Conservation (phyloP, 2,329 filamentous ascomycete genomes). For the Sporothrix inflata region DNA sequence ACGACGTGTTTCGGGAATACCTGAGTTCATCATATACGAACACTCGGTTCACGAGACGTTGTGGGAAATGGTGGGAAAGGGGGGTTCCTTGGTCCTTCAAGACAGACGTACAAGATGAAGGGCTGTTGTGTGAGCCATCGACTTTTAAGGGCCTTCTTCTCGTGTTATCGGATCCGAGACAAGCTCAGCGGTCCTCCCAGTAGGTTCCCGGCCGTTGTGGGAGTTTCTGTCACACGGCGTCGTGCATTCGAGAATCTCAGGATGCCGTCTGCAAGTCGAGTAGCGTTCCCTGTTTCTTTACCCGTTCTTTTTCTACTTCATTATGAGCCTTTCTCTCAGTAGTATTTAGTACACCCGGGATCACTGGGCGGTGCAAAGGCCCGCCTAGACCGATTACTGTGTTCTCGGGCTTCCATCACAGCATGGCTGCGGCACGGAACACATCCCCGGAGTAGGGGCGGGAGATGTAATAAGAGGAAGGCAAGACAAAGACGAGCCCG, state of each 20-base stretch:
- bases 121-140: background rate
- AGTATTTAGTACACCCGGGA: background rate
- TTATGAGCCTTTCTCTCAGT: background rate
- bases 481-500: background rate
- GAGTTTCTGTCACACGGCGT: constrained; percentile 3
- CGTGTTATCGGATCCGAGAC: constrained; percentile 16
- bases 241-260: constrained; percentile 2
- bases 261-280: background rate
- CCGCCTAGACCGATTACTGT: background rate
- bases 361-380: background rate
- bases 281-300: background rate
- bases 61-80: background rate
- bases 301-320: background rate
- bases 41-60: constrained; percentile 16
- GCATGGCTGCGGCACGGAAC: background rate
- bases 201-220: background rate
- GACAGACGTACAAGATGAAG: background rate
- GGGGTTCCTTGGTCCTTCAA: background rate
- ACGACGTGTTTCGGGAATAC: background rate
- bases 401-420: background rate
- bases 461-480: background rate
- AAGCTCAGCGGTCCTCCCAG: background rate
- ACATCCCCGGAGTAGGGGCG: background rate
- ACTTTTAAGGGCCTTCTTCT: background rate
- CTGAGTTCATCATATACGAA: background rate